Evolutionary conservation across 768 basidiomycete species (phyloP).

Genomic region (Coprinopsis marcescibilis): DNA sequence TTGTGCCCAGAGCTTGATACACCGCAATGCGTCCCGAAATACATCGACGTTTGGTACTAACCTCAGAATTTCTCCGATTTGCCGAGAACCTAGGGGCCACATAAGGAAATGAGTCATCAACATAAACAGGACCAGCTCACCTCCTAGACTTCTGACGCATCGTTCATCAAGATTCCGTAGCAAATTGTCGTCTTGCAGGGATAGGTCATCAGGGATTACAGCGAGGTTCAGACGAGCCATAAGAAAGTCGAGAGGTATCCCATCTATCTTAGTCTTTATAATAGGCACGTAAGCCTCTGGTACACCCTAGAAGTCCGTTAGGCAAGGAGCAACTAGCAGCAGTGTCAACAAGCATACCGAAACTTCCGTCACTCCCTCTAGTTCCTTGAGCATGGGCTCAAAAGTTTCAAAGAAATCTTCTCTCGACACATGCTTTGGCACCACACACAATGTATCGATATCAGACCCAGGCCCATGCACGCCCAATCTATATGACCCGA

Average conservation of each 20-base stretch:
- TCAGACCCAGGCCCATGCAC: constrained; percentile 95
- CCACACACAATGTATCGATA: constrained; percentile 98
- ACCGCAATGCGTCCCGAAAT: constrained; percentile 90
- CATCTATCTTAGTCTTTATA: constrained; percentile 85
- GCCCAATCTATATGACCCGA: constrained; percentile 95
- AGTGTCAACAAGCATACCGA: constrained; percentile 64
- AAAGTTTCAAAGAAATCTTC: constrained; percentile 96
- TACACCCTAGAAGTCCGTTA: constrained; percentile 58
- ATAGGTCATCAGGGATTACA: constrained; percentile 87
- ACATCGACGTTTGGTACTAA: constrained; percentile 92
- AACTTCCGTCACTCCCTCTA: constrained; percentile 83
- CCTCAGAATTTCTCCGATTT: constrained; percentile 92
- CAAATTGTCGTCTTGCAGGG: constrained; percentile 86
- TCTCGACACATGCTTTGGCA: constrained; percentile 91
- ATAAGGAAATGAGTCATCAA: constrained; percentile 9
- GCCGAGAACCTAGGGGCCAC: constrained; percentile 68
- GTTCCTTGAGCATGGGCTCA: constrained; percentile 78
- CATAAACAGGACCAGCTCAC: constrained; percentile 30
- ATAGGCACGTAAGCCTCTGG: constrained; percentile 97
- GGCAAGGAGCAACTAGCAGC: not conserved
- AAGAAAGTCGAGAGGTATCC: constrained; percentile 90
- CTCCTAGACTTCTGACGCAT: constrained; percentile 92
- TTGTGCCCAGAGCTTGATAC: constrained; percentile 98
- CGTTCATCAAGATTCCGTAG: constrained; percentile 90
- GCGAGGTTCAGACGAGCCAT: constrained; percentile 87